phyloP scores from a whole-genome alignment of 1,284 basidiomycete species.

The Inonotus obliquus region DNA sequence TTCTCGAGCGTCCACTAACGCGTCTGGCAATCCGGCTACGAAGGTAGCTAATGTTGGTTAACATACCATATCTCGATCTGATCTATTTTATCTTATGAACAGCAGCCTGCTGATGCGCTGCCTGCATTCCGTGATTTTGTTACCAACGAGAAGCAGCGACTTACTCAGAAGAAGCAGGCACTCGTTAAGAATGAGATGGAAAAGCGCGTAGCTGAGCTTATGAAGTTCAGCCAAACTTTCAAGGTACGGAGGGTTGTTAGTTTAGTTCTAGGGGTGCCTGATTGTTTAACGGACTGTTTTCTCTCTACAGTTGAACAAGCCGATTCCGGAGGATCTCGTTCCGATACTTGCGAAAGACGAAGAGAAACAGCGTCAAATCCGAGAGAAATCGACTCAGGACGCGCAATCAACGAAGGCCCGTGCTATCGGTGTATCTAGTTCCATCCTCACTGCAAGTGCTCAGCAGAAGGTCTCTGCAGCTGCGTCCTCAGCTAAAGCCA shows the following conservation, averaged over 20 bases:
- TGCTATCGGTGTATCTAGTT: slow-evolving; percentile 48
- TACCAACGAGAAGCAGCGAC: slow-evolving; percentile 79
- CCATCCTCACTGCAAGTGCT: slow-evolving; percentile 31
- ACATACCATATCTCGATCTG: too few species aligned
- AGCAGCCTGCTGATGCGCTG: slow-evolving; percentile 64
- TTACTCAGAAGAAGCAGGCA: slow-evolving; percentile 88
- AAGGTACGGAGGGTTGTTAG: slow-evolving; percentile 51
- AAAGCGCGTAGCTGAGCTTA: slow-evolving; percentile 85
- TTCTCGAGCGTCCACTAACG: slow-evolving; percentile 36
- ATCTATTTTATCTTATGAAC: slow-evolving; percentile 14
- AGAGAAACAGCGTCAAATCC: slow-evolving; percentile 78
- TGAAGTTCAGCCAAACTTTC: slow-evolving; percentile 91
- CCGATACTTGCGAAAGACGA: slow-evolving; percentile 88
- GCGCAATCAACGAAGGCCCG: slow-evolving; percentile 61
- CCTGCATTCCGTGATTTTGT: slow-evolving; percentile 89
- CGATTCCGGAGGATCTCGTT: slow-evolving; percentile 93
- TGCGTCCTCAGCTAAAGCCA: slow-evolving; percentile 14
- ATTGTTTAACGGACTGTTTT: not conserved
- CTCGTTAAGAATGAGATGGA: slow-evolving; percentile 92
- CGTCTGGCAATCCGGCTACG: slow-evolving; percentile 52
- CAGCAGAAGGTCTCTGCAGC: slow-evolving; percentile 29
- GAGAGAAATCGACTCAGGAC: slow-evolving; percentile 70
- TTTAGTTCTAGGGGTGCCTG: not conserved
- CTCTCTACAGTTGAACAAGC: slow-evolving; percentile 67
- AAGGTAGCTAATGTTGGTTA: slow-evolving; percentile 31